phyloP scores from a whole-genome alignment of 129 eudicot species.

The Centaurea solstitialis region DNA sequence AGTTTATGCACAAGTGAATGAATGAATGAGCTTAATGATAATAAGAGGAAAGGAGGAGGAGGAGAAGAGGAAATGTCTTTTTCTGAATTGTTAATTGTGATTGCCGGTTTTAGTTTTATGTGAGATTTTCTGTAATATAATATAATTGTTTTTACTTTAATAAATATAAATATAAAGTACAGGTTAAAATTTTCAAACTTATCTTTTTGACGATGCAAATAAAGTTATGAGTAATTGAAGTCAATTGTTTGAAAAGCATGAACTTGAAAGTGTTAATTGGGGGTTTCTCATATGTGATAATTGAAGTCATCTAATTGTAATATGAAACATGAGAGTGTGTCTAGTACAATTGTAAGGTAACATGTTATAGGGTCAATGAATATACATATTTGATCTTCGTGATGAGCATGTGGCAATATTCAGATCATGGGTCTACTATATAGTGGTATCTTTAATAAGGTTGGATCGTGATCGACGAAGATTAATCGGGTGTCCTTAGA shows the following conservation, averaged over 20 bases:
- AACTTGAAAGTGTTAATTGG: slow-evolving; percentile 4
- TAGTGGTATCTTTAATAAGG: too few relatives aligned
- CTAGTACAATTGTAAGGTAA: too few relatives aligned
- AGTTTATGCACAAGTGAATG: slow-evolving; percentile 1
- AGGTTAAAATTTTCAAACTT: slow-evolving; percentile 18
- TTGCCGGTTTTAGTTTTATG: slow-evolving; percentile 1
- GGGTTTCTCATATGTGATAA: too few relatives aligned
- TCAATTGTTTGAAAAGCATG: slow-evolving; percentile 5
- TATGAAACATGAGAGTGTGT: too few relatives aligned
- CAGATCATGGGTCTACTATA: too few relatives aligned
- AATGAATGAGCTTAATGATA: neutral
- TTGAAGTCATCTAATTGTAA: too few relatives aligned
- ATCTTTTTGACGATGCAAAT: slow-evolving; percentile 10
- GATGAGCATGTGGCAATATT: too few relatives aligned
- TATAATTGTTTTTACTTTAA: neutral
- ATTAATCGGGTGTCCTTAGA: too few relatives aligned
- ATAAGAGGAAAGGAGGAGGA: neutral
- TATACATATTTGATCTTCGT: too few relatives aligned
- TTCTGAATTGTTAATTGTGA: slow-evolving; percentile 16
- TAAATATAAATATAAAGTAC: too few relatives aligned
- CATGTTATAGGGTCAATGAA: too few relatives aligned
- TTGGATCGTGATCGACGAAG: too few relatives aligned
- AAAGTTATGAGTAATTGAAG: slow-evolving; percentile 9
- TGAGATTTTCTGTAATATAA: slow-evolving; percentile 24
- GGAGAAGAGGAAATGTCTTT: slow-evolving; percentile 24